Evolutionary conservation across 2,329 filamentous ascomycete genomes (phyloP).

Genomic region (Davidsoniella eucalypti): DNA sequence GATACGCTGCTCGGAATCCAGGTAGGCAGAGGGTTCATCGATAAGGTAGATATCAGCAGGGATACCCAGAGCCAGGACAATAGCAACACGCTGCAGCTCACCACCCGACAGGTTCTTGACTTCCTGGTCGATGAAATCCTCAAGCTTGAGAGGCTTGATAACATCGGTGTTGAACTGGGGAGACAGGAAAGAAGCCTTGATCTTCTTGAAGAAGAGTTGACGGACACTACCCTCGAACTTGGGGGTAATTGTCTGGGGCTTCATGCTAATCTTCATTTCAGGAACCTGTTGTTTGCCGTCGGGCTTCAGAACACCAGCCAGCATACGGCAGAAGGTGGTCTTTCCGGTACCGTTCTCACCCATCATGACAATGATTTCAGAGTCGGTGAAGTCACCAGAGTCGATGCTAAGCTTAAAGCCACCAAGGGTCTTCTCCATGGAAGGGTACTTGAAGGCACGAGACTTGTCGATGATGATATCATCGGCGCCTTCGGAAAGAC

Average conservation of each 20-base stretch:
- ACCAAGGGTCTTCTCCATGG: conserved; percentile 85
- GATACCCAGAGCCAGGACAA: conserved; percentile 86
- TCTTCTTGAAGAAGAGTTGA: conserved; percentile 98
- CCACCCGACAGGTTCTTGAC: conserved; percentile 98
- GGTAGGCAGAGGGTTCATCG: conserved; percentile 91
- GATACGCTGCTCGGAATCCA: conserved; percentile 98
- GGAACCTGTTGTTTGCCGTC: conserved; percentile 66
- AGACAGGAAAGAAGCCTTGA: conserved; percentile 88
- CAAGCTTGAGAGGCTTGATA: conserved; percentile 96
- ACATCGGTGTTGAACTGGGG: conserved; percentile 99
- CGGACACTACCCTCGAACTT: conserved; percentile 96
- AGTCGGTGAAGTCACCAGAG: conserved; percentile 79
- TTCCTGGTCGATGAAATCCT: conserved; percentile 98
- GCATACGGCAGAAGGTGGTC: conserved; percentile 94
- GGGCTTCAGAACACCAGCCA: conserved; percentile 85
- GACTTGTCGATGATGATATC: conserved; percentile 74
- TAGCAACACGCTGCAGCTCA: conserved; percentile 98
- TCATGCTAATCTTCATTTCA: conserved; percentile 96
- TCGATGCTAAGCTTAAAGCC: conserved; percentile 75
- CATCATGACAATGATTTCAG: conserved; percentile 99
- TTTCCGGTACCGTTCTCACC: conserved; percentile 98
- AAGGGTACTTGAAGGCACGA: conserved; percentile 73
- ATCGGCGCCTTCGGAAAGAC: conserved; percentile 75
- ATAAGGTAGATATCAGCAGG: conserved; percentile 98
- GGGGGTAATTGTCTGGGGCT: conserved; percentile 97